phyloP scores from a whole-genome alignment of 345 rosid species.

The Aquilaria yunnanensis region DNA sequence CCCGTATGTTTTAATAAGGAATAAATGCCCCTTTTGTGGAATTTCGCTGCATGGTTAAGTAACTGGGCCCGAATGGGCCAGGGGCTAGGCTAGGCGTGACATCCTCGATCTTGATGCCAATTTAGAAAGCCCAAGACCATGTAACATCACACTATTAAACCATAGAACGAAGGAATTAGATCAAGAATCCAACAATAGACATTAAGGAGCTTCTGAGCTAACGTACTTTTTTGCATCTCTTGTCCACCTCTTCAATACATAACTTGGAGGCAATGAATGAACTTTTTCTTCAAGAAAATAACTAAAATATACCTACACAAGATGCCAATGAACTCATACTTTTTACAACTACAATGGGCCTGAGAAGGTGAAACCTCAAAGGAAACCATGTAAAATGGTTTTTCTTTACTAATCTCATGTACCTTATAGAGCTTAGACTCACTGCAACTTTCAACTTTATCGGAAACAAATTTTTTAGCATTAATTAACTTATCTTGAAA shows the following conservation, averaged over 20 bases:
- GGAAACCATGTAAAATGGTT: neutral
- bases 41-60: too few species aligned
- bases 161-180: neutral
- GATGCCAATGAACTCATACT: too few species aligned
- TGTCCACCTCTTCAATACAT: too few species aligned
- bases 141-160: neutral
- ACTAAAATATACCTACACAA: too few species aligned
- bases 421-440: neutral
- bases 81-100: too few species aligned
- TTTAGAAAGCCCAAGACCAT: neutral
- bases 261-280: too few species aligned
- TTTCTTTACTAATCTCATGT: neutral
- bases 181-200: neutral
- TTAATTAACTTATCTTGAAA: neutral
- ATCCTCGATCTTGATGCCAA: neutral
- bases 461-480: neutral
- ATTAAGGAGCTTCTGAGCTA: neutral
- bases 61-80: too few species aligned
- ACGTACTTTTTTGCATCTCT: neutral
- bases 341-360: neutral
- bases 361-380: neutral
- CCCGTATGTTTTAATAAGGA: too few species aligned
- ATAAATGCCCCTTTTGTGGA: too few species aligned
- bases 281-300: too few species aligned
- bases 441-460: neutral